Percentiles rank a stretch among this genome's conserved stretches.
phyloP scores from a whole-genome alignment of 1,139 yeast species.

The Candida buenavistaensis region DNA sequence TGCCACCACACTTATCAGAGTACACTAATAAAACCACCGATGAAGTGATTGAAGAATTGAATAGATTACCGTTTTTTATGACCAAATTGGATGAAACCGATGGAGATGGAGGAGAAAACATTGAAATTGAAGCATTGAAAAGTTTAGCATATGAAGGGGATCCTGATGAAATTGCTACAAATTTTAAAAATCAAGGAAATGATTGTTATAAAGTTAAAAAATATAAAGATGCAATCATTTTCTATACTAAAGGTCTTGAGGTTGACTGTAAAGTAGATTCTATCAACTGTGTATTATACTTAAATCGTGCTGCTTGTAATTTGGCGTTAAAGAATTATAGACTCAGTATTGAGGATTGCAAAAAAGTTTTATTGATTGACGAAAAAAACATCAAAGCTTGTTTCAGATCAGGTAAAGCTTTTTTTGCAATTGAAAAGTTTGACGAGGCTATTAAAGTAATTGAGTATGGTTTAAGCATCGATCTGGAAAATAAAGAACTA shows the following conservation, averaged over 20 bases:
- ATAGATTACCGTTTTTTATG: constrained; percentile 92
- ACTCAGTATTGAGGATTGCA: constrained; percentile 84
- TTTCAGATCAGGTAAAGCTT: constrained; percentile 83
- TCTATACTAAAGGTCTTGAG: constrained; percentile 78
- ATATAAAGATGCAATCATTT: constrained; percentile 73
- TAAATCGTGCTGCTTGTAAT: constrained; percentile 92
- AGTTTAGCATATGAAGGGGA: constrained; percentile 96
- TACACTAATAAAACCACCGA: constrained; percentile 67
- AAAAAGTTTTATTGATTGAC: constrained; percentile 63
- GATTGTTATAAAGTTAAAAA: constrained; percentile 73
- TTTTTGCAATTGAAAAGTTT: constrained; percentile 59
- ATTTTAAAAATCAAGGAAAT: constrained; percentile 92
- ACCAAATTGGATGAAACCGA: constrained; percentile 76
- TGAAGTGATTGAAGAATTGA: constrained; percentile 76
- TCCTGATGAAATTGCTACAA: constrained; percentile 86
- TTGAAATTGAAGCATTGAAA: constrained; percentile 79
- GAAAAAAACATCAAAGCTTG: constrained; percentile 79
- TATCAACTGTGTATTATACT: constrained; percentile 62
- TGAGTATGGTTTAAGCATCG: constrained; percentile 62
- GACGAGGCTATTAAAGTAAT: constrained; percentile 75
- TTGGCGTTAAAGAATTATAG: constrained; percentile 82
- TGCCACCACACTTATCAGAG: constrained; percentile 82
- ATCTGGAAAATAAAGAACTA: constrained; percentile 57
- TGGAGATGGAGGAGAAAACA: constrained; percentile 76
- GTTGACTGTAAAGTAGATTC: constrained; percentile 56